Base-by-base conservation (phyloP, 495 filamentous ascomycete genomes). In the Penicillium diatomitis region DNA sequence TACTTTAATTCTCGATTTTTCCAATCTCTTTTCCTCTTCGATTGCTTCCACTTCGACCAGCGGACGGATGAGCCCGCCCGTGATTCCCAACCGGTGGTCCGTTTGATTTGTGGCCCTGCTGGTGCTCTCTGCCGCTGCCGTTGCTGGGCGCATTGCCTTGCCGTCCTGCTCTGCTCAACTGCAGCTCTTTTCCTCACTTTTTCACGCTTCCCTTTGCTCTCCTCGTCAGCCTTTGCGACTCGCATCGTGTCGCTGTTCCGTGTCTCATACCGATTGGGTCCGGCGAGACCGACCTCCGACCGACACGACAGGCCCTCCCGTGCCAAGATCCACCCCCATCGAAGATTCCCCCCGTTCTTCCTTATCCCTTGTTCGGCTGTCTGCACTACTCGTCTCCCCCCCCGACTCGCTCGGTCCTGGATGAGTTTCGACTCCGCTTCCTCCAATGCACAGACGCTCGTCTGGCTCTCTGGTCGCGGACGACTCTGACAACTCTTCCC, bases 401-500 rank as follows among this genome's bases (percentile, higher is more conserved):
- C 27, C 45, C 40, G 46, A 41, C 12, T 44, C 38, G 38, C 38
- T 20, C 33, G 61, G 57, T 59, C 54, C 66, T 71, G 66, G 60
- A 71, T 71, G 69, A 70, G 63, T 48, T 49, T 51, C 58, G 60
- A 49, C 52, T 61, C 60, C 60, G 65, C 58, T 55, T 65, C 65
- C 65, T 72, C 69, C 60, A 72, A 74, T 74, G 71, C 71, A 70
- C 67, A 73, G 70, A 70, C 70, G 67, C 59, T 72, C 69, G 66
- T 74, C 71, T 64, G 71, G 68, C 62, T 72, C 69, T 53, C 64
- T 66, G 60, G 62, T 67, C 64, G 70, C 62, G 68, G 70, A 73
- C 63, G 69, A 69, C 60, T 59, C 69, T 68, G 69, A 74, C 62
- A 67, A 68, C 20, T 20, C 20, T 54, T 64, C 67, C 56, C 61